Evolutionary conservation across 108 stramenopile genomes (phyloP), one percentile per base, ranked within the genome.

Genomic region (Stephanodiscus triporus): DNA sequence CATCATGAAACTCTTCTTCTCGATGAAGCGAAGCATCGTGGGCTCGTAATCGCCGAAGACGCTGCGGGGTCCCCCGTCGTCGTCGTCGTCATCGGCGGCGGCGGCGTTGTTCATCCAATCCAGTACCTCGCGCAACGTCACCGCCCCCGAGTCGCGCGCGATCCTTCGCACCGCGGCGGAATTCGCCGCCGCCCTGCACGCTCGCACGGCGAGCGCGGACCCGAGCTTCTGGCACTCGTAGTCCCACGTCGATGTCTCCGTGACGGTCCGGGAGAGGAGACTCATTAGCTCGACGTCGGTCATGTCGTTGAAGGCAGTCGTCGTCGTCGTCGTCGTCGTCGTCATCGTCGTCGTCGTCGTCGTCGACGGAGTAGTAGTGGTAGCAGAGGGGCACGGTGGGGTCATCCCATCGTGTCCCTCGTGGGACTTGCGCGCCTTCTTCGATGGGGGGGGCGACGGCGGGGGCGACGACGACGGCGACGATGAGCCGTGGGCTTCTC

Each of bases 1-100:
- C 69, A 70, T 75, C 27, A 59, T 62, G 59, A 70, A 70, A 4
- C 59, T 63, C 59, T 75, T 75, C 16, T 19, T 40, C 26, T 70
- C 68, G 23, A 75, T 70, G 34, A 60, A 59, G 4, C 29, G 1
- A 2, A 75, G 57, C 73, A 75, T 75, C 54, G 67, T 34, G 3
- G 6, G 34, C 42, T 70, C 73, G 22, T 62, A 75, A 17, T 70
- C 73, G n/a, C 24, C 27, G 63, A 75, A 75, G 13, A 42, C 29
- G 22, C 58, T 48, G 6, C 26, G 19, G 1, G 16, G 13, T 16
- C 14, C 14, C 43, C 43, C 43, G 2, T 16, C 16, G 13, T 16
- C 43, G 43, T 4, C 43, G 43, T 45, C 43, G 43, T 45, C 43
- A 16, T 3, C 43, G 43, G 0, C 43, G 43, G 22, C 47, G 22